Evolutionary conservation across 2,329 filamentous ascomycete species (phyloP).

Genomic region (Penicillium oxalicum): DNA sequence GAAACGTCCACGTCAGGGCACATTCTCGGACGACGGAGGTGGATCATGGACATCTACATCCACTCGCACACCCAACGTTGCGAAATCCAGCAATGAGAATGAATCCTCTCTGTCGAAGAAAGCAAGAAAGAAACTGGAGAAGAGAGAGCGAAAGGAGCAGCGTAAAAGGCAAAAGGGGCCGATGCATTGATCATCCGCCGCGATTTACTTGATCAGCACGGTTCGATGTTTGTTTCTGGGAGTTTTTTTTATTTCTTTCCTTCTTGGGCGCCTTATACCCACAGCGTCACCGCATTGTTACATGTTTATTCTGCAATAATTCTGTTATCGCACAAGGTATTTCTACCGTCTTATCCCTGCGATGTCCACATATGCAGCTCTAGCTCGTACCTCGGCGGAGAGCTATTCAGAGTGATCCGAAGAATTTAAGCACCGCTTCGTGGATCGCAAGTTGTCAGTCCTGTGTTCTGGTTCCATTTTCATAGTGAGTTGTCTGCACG

Average conservation of each 20-base stretch:
- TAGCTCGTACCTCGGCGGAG: too few species aligned
- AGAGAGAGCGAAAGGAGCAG: conserved; percentile 16
- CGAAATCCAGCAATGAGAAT: background rate
- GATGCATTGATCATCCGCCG: background rate
- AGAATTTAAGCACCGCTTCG: conserved; percentile 32
- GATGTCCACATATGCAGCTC: too few species aligned
- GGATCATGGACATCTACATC: background rate
- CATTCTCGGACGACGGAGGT: background rate
- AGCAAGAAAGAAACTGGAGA: conserved; percentile 10
- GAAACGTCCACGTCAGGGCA: background rate
- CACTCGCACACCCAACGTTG: background rate
- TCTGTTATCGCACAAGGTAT: too few species aligned
- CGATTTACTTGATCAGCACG: too few species aligned
- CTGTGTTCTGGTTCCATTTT: too few species aligned
- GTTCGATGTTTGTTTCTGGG: too few species aligned
- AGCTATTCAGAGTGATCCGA: conserved; percentile 14
- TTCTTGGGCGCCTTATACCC: too few species aligned
- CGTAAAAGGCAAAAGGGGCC: conserved; percentile 3
- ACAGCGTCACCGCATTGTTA: too few species aligned
- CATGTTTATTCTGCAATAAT: too few species aligned
- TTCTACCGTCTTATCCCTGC: too few species aligned
- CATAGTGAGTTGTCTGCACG: background rate
- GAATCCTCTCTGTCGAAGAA: background rate
- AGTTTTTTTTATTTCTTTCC: conserved; percentile 3
- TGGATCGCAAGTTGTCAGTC: conserved; percentile 6